Evolutionary conservation across 805 yeast species (phyloP).

Genomic region (Kazachstania psychrophila): DNA sequence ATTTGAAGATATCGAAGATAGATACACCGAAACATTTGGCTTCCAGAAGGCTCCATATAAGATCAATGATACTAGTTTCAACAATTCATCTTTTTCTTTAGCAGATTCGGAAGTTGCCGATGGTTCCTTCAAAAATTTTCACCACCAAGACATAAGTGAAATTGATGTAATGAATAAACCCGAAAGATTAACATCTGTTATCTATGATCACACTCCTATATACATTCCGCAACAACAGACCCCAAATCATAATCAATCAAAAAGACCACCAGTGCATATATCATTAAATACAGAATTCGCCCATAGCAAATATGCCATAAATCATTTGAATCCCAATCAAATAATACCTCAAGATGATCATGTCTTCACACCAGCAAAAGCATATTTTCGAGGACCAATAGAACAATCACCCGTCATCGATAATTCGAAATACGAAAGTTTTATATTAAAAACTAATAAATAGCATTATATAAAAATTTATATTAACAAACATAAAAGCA

Average conservation of each 20-base stretch:
- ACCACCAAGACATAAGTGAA: not conserved
- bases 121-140: too few species aligned
- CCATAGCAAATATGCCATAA: too few species aligned
- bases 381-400: conserved; percentile 9
- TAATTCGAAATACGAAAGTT: not conserved
- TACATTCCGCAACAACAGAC: too few species aligned
- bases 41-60: too few species aligned
- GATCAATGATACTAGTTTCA: not conserved
- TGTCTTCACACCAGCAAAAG: conserved; percentile 9
- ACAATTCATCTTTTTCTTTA: not conserved
- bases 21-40: too few species aligned
- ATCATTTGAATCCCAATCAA: too few species aligned
- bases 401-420: conserved; percentile 2
- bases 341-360: too few species aligned
- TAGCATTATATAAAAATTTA: not conserved
- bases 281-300: too few species aligned
- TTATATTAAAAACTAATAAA: not conserved
- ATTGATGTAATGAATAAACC: not conserved
- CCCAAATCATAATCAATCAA: not conserved
- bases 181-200: not conserved
- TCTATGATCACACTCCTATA: not conserved
- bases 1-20: not conserved
- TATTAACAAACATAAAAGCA: too few species aligned
- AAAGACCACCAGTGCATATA: not conserved
- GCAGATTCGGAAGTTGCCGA: too few species aligned